Evolutionary conservation across 2,329 filamentous ascomycete species (phyloP).

Genomic region (Zymoseptoria ardabiliae): DNA sequence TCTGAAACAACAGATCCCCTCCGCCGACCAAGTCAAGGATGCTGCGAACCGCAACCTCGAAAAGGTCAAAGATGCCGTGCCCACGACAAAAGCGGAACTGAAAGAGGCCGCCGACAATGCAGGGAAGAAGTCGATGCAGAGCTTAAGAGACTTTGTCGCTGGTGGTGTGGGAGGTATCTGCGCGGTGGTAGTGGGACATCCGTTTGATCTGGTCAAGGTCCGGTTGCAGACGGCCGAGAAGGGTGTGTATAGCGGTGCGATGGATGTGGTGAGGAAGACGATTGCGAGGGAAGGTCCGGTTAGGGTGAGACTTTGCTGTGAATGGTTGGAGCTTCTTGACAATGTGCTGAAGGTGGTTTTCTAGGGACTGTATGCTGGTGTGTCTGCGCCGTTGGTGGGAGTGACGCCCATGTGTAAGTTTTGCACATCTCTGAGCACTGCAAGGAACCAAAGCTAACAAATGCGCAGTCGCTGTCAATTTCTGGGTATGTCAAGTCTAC

Average conservation of each 20-base stretch:
- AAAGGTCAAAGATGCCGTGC: slow-evolving; percentile 15
- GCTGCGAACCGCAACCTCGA: slow-evolving; percentile 13
- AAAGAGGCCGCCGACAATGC: slow-evolving; percentile 47
- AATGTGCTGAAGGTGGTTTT: neutral
- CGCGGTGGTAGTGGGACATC: slow-evolving; percentile 87
- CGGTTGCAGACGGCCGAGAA: slow-evolving; percentile 91
- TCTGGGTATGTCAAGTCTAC: slow-evolving; percentile 45
- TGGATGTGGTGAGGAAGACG: slow-evolving; percentile 87
- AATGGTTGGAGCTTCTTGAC: neutral
- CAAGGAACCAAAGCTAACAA: slow-evolving; percentile 12
- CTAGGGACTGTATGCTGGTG: slow-evolving; percentile 88
- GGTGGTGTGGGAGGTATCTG: slow-evolving; percentile 91
- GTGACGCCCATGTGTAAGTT: slow-evolving; percentile 97
- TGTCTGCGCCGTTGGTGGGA: slow-evolving; percentile 86
- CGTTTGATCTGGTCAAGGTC: slow-evolving; percentile 97
- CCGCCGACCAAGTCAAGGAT: slow-evolving; percentile 11
- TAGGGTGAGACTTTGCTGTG: slow-evolving; percentile 34
- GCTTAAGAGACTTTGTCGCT: slow-evolving; percentile 73
- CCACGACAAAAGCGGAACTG: slow-evolving; percentile 37
- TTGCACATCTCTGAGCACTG: neutral
- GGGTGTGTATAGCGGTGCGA: slow-evolving; percentile 80
- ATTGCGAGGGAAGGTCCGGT: slow-evolving; percentile 76
- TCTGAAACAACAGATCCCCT: slow-evolving; percentile 14
- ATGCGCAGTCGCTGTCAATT: slow-evolving; percentile 54
- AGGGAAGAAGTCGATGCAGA: slow-evolving; percentile 50